phyloP scores from a whole-genome alignment of 2,329 filamentous ascomycete genomes.

The Zasmidium citrigriseum region DNA sequence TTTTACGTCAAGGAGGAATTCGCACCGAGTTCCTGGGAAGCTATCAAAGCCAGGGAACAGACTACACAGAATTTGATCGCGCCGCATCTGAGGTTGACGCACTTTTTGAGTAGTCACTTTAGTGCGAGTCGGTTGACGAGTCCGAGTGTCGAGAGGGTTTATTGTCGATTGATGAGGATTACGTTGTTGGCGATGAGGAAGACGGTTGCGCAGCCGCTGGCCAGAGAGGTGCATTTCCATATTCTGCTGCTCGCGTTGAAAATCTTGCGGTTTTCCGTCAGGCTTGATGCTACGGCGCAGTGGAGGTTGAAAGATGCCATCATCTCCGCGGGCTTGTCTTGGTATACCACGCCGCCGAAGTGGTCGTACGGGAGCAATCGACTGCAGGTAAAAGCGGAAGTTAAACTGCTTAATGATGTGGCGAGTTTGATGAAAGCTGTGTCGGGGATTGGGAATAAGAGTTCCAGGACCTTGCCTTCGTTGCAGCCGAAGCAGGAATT shows the following conservation, averaged over 20 bases:
- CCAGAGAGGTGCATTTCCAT: constrained; percentile 88
- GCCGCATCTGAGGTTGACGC: constrained; percentile 80
- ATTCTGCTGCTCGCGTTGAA: constrained; percentile 80
- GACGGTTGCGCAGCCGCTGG: constrained; percentile 77
- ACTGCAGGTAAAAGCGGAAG: constrained; percentile 90
- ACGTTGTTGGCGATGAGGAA: constrained; percentile 75
- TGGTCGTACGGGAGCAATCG: constrained; percentile 97
- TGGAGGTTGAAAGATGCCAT: constrained; percentile 89
- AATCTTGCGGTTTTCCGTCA: constrained; percentile 71
- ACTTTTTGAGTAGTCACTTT: constrained; percentile 93
- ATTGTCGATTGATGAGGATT: constrained; percentile 75
- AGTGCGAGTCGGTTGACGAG: constrained; percentile 87
- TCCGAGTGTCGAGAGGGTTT: constrained; percentile 76
- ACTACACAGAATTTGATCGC: constrained; percentile 78
- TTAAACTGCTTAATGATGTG: constrained; percentile 77
- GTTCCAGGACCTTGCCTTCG: constrained; percentile 59
- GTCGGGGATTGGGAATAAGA: constrained; percentile 56
- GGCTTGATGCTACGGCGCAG: constrained; percentile 63
- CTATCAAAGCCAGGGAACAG: constrained; percentile 74
- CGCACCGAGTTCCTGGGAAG: constrained; percentile 80
- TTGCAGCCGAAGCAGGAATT: constrained; percentile 80
- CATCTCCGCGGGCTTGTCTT: constrained; percentile 79
- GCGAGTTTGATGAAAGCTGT: constrained; percentile 66
- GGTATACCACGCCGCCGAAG: constrained; percentile 79
- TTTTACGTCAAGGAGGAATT: constrained; percentile 93